These are phyloP conservation scores for Acanthamoeba lugdunensis DNA, from an alignment of 208 protist genomes.

Conservation along the genomic window DNA sequence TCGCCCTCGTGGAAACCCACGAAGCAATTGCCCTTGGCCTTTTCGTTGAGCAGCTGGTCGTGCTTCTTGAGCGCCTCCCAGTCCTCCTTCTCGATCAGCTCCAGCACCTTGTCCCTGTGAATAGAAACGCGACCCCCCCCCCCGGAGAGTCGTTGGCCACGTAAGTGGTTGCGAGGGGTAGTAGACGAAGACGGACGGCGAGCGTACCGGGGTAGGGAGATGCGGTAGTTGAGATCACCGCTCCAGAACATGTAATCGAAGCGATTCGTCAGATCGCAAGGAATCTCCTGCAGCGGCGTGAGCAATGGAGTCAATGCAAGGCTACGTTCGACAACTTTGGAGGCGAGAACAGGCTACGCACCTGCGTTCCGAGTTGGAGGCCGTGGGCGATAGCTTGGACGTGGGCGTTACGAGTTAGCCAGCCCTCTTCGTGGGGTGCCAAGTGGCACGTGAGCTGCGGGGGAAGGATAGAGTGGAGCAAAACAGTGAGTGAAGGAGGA, in stretches of 20 bases:
- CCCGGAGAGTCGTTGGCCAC: too few relatives aligned
- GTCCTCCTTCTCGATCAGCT: conserved; percentile 65
- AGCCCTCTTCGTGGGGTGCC: conserved; percentile 29
- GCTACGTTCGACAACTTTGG: too few relatives aligned
- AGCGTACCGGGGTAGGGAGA: conserved; percentile 67
- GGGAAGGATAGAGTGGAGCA: neutral
- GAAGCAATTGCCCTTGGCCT: conserved; percentile 74
- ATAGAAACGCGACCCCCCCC: neutral
- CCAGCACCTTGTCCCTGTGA: conserved; percentile 38
- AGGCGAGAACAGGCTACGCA: neutral
- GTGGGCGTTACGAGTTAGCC: conserved; percentile 19
- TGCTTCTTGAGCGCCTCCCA: conserved; percentile 69
- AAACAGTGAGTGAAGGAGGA: neutral
- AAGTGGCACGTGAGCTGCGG: conserved; percentile 57
- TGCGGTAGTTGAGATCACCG: conserved; percentile 86
- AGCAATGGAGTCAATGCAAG: neutral
- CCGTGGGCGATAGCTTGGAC: conserved; percentile 10
- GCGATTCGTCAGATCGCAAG: conserved; percentile 48
- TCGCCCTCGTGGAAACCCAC: conserved; percentile 78
- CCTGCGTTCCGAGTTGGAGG: conserved; percentile 48
- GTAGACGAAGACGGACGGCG: neutral
- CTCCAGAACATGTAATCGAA: conserved; percentile 83
- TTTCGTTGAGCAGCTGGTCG: conserved; percentile 72
- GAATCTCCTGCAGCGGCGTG: conserved; percentile 13
- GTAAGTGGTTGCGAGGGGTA: too few relatives aligned